Evolutionary conservation across 2,329 filamentous ascomycete genomes (phyloP).

Genomic region (Botryotinia calthae): DNA sequence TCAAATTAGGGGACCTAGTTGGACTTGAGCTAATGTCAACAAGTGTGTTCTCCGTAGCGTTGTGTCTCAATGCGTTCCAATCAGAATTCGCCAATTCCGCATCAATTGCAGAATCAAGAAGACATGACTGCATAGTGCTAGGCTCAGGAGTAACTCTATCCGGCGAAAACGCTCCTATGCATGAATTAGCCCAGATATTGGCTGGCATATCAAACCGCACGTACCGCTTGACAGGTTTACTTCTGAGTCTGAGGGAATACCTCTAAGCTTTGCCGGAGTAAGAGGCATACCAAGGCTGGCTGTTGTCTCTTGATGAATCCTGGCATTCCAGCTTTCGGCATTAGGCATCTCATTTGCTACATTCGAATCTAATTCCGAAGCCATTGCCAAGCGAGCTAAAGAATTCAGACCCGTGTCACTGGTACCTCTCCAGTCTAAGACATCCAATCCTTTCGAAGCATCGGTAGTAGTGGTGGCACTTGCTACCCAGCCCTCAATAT

Average conservation of each 20-base stretch:
- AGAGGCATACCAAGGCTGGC: neutral
- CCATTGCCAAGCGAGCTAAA: conserved; percentile 5
- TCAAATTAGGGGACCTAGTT: conserved; percentile 2
- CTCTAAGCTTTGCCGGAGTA: neutral
- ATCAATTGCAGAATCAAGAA: conserved; percentile 14
- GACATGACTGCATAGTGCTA: neutral
- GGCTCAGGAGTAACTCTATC: neutral
- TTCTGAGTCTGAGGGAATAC: neutral
- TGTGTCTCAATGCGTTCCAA: conserved; percentile 5
- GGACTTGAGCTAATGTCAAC: conserved; percentile 9
- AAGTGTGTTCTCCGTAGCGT: neutral
- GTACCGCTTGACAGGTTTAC: neutral
- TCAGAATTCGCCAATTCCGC: neutral
- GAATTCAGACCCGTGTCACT: neutral
- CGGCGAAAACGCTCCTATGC: neutral
- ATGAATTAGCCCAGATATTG: neutral
- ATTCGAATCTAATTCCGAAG: neutral
- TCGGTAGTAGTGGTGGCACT: conserved; percentile 2
- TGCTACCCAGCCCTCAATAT: conserved; percentile 14
- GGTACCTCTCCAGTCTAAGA: neutral
- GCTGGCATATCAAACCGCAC: neutral
- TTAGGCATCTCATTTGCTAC: neutral
- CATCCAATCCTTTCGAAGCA: neutral
- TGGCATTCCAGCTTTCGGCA: neutral
- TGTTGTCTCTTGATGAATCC: neutral